A percentile compares a stretch with the other conserved stretches of the same genome.
Conservation (phyloP, 1,139 yeast genomes). For the Hansenula anomala region DNA sequence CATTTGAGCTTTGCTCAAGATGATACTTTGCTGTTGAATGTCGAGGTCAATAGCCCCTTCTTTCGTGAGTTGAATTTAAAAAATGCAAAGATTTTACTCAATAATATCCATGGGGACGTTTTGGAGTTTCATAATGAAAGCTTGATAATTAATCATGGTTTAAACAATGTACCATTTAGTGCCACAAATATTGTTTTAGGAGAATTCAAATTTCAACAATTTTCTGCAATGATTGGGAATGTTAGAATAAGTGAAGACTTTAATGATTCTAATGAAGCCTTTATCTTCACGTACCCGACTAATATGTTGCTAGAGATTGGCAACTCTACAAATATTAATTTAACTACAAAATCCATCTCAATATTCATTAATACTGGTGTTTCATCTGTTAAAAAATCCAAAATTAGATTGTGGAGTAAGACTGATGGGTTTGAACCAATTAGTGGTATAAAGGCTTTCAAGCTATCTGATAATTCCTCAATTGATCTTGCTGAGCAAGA, state of each 20-base stretch:
- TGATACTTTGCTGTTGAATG: conserved; percentile 3
- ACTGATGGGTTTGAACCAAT: conserved; percentile 6
- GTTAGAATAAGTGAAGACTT: conserved; percentile 22
- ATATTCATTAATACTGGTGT: conserved; percentile 13
- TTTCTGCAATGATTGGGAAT: conserved; percentile 20
- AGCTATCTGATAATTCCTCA: neutral
- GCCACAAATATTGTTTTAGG: conserved; percentile 18
- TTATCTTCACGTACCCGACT: conserved; percentile 10
- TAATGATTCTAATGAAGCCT: conserved; percentile 1
- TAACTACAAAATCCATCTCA: conserved; percentile 20
- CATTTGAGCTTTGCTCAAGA: neutral
- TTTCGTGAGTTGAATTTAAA: conserved; percentile 1
- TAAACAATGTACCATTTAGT: conserved; percentile 3
- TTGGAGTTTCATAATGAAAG: conserved; percentile 1
- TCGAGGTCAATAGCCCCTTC: conserved; percentile 3
- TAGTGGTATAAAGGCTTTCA: conserved; percentile 3
- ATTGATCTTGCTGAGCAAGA: neutral
- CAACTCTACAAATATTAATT: conserved; percentile 16
- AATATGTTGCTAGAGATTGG: conserved; percentile 13
- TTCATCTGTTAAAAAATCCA: conserved; percentile 5
- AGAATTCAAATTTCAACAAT: conserved; percentile 18
- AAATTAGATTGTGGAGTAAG: conserved; percentile 5
- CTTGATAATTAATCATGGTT: conserved; percentile 2
- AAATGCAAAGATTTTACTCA: conserved; percentile 6
- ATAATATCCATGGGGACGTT: neutral